Conservation (phyloP, 257 asterid genomes). For the Jasminum sambac region DNA sequence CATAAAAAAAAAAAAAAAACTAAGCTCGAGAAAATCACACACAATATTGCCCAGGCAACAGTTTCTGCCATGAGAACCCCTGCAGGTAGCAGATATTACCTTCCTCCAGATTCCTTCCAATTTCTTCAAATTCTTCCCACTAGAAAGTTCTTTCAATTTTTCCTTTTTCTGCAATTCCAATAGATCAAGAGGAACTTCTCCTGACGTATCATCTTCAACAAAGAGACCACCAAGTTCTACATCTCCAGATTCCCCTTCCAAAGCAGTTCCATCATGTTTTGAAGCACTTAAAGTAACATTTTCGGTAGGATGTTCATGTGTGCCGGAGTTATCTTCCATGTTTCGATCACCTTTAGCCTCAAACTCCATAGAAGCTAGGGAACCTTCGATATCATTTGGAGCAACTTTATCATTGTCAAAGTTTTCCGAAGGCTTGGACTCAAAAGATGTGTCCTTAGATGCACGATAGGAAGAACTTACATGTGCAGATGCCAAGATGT, state of each 20-base stretch:
- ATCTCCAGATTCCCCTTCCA: constrained; percentile 59
- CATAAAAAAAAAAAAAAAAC: no score
- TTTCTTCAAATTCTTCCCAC: constrained; percentile 69
- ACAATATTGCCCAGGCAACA: constrained; percentile 21
- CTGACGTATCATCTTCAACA: constrained; percentile 54
- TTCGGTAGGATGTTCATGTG: constrained; percentile 29
- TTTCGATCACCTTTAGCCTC: constrained; percentile 42
- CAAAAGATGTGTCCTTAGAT: constrained; percentile 42
- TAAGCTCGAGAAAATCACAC: constrained; percentile 18
- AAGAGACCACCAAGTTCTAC: constrained; percentile 80
- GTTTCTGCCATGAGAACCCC: constrained; percentile 16
- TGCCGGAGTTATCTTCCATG: constrained; percentile 31
- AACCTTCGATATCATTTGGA: constrained; percentile 33
- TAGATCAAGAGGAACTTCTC: constrained; percentile 46
- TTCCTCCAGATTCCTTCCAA: constrained; percentile 95
- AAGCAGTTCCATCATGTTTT: constrained; percentile 34
- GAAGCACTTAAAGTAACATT: constrained; percentile 33
- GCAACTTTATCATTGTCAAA: constrained; percentile 34
- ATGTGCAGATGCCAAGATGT: constrained; percentile 68
- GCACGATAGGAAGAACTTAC: constrained; percentile 44
- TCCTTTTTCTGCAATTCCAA: constrained; percentile 73
- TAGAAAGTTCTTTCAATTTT: constrained; percentile 64
- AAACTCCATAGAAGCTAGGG: constrained; percentile 31
- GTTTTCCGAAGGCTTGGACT: constrained; percentile 35
- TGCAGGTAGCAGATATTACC: constrained; percentile 47